Percentiles rank a stretch among this genome's conserved stretches.
phyloP scores from a whole-genome alignment of 2,329 filamentous ascomycete genomes.

The Pezicula rhizophila region DNA sequence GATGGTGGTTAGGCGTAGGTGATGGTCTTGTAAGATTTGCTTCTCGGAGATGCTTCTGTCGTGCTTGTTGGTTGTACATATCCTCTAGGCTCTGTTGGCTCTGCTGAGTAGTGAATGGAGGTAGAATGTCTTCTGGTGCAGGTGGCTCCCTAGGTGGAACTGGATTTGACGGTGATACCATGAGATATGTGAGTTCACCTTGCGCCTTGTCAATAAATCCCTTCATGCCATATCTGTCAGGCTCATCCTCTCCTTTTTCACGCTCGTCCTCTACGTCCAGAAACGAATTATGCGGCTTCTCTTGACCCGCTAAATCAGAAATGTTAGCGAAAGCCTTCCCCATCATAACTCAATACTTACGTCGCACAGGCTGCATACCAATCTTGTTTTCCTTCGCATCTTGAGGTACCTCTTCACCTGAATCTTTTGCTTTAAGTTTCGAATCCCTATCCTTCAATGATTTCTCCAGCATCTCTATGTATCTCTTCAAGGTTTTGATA shows the following conservation, averaged over 20 bases:
- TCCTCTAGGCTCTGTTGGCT: constrained; percentile 31
- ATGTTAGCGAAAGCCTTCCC: background rate
- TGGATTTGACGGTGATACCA: constrained; percentile 62
- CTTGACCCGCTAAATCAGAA: constrained; percentile 9
- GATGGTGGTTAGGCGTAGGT: constrained; percentile 53
- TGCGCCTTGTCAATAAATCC: constrained; percentile 59
- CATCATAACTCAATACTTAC: constrained; percentile 33
- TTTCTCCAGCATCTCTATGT: constrained; percentile 81
- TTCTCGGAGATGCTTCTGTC: constrained; percentile 54
- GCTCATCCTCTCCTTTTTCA: constrained; percentile 21
- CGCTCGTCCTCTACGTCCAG: constrained; percentile 42
- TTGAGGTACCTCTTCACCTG: constrained; percentile 29
- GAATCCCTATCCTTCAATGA: constrained; percentile 81
- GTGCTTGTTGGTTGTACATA: constrained; percentile 27
- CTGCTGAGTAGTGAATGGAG: constrained; percentile 39
- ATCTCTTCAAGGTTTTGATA: constrained; percentile 84
- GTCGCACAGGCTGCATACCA: constrained; percentile 46
- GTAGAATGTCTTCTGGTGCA: constrained; percentile 54
- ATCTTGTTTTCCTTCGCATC: constrained; percentile 42
- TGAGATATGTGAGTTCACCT: constrained; percentile 60
- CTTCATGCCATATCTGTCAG: constrained; percentile 48
- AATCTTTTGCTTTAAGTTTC: constrained; percentile 50
- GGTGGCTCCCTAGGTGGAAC: constrained; percentile 58
- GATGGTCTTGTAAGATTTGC: constrained; percentile 44
- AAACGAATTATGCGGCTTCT: constrained; percentile 26